Conservation (phyloP, 2,329 filamentous ascomycete genomes). For the Microdochium nivale region DNA sequence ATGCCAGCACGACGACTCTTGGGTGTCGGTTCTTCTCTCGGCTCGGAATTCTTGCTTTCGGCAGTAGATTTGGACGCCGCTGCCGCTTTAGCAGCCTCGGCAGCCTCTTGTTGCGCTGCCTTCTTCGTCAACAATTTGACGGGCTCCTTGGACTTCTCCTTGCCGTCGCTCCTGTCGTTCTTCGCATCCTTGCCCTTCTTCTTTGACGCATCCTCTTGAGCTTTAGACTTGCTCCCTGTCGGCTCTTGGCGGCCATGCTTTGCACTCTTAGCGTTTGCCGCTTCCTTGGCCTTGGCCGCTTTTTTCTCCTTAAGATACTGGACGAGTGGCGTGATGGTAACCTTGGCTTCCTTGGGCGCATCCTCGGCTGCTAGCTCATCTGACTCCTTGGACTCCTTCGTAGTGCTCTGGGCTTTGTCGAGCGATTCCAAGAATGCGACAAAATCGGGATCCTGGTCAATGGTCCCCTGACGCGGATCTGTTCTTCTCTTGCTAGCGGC, state of each 20-base stretch:
- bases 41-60: conserved; percentile 16
- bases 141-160: conserved; percentile 51
- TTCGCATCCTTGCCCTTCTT: conserved; percentile 55
- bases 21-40: conserved; percentile 25
- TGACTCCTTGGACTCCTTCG: conserved; percentile 33
- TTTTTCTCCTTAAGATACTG: conserved; percentile 91
- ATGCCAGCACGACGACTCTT: conserved; percentile 54
- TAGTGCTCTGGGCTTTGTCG: conserved; percentile 52
- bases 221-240: conserved; percentile 39
- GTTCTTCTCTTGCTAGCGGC: conserved; percentile 65
- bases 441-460: conserved; percentile 94
- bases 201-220: conserved; percentile 34
- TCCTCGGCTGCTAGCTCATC: conserved; percentile 39
- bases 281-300: conserved; percentile 59
- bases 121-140: conserved; percentile 58
- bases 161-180: conserved; percentile 54
- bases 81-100: conserved; percentile 34
- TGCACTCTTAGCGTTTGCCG: conserved; percentile 40
- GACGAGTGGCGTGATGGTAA: conserved; percentile 79
- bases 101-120: conserved; percentile 34
- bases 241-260: conserved; percentile 51
- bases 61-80: conserved; percentile 23
- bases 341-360: conserved; percentile 44
- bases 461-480: conserved; percentile 84
- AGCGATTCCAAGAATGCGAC: conserved; percentile 85